Percentiles rank a stretch among this genome's conserved stretches.
Evolutionary conservation across 1,284 basidiomycete genomes (phyloP).

Genomic region (Rugiboletus extremiorientalis): DNA sequence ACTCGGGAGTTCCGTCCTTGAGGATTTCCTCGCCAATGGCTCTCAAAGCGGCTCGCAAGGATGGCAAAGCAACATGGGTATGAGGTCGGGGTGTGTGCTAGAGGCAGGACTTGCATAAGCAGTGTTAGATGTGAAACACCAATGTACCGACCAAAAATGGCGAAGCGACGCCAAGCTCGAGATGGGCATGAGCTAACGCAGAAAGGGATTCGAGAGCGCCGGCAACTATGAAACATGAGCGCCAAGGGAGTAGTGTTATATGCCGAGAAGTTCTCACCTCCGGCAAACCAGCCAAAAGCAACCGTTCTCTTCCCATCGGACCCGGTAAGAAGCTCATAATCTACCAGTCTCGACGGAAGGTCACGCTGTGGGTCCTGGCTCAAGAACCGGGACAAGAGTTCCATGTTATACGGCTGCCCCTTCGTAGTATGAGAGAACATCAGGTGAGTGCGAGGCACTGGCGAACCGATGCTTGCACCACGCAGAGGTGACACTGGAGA

Average conservation of each 20-base stretch:
- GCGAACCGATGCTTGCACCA: conserved; percentile 15
- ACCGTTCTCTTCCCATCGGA: conserved; percentile 72
- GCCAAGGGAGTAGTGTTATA: background rate
- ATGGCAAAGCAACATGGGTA: conserved; percentile 60
- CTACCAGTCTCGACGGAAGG: conserved; percentile 61
- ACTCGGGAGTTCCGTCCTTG: conserved; percentile 58
- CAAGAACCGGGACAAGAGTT: conserved; percentile 70
- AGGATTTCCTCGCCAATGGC: conserved; percentile 59
- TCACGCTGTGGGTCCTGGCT: conserved; percentile 16
- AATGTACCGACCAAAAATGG: conserved; percentile 69
- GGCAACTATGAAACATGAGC: conserved; percentile 52
- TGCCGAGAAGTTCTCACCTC: conserved; percentile 52
- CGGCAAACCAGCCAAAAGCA: conserved; percentile 88
- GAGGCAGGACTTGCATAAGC: conserved; percentile 1
- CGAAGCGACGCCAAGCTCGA: conserved; percentile 76
- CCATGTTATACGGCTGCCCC: conserved; percentile 83
- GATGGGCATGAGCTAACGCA: conserved; percentile 74
- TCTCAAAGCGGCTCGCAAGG: conserved; percentile 58
- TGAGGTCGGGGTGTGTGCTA: conserved; percentile 80
- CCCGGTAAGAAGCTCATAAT: conserved; percentile 81
- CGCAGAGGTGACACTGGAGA: conserved; percentile 36
- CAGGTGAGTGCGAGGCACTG: conserved; percentile 60
- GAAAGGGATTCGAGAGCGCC: conserved; percentile 82
- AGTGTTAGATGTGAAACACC: background rate
- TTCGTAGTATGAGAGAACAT: conserved; percentile 94